Percentiles rank a stretch among this genome's conserved stretches.
These are phyloP conservation scores for Sordariomycetes sp. DNA, from an alignment of 2,329 filamentous ascomycete species.

Conservation along the genomic window DNA sequence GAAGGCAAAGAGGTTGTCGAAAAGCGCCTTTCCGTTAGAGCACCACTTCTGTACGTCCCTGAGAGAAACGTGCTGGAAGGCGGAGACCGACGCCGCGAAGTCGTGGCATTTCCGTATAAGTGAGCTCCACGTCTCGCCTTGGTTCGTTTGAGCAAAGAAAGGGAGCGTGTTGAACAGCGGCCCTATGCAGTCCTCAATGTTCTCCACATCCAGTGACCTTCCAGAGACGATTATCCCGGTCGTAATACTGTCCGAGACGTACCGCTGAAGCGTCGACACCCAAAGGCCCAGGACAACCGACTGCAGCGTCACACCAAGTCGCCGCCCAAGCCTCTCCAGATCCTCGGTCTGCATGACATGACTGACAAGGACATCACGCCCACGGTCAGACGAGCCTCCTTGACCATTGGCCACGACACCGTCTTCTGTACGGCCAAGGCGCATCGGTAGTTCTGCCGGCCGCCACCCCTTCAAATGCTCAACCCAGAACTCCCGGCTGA, in stretches of 20 bases:
- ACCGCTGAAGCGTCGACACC: conserved; percentile 48
- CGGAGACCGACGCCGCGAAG: conserved; percentile 56
- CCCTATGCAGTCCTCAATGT: conserved; percentile 58
- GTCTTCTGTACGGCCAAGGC: neutral
- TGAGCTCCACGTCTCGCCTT: conserved; percentile 43
- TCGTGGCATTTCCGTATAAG: conserved; percentile 56
- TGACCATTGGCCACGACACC: conserved; percentile 3
- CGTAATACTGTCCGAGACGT: conserved; percentile 34
- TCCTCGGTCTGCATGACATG: conserved; percentile 23
- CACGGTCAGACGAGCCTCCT: neutral
- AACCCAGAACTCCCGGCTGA: conserved; percentile 54
- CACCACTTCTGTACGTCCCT: conserved; percentile 76
- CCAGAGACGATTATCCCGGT: conserved; percentile 74
- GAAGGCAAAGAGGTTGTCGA: conserved; percentile 77
- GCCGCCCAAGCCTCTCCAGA: conserved; percentile 42
- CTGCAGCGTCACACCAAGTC: conserved; percentile 65
- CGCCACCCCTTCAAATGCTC: conserved; percentile 33
- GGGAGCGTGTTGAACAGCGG: conserved; percentile 88
- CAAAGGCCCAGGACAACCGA: conserved; percentile 69
- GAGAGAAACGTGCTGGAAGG: conserved; percentile 70
- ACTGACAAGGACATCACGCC: conserved; percentile 11
- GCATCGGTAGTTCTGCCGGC: conserved; percentile 6
- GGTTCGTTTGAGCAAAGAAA: conserved; percentile 40
- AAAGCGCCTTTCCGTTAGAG: conserved; percentile 48
- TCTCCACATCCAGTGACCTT: conserved; percentile 56